A percentile compares a stretch with the other conserved stretches of the same genome.
Evolutionary conservation across 805 yeast genomes (phyloP).

Genomic region (Cyberlindnera americana): DNA sequence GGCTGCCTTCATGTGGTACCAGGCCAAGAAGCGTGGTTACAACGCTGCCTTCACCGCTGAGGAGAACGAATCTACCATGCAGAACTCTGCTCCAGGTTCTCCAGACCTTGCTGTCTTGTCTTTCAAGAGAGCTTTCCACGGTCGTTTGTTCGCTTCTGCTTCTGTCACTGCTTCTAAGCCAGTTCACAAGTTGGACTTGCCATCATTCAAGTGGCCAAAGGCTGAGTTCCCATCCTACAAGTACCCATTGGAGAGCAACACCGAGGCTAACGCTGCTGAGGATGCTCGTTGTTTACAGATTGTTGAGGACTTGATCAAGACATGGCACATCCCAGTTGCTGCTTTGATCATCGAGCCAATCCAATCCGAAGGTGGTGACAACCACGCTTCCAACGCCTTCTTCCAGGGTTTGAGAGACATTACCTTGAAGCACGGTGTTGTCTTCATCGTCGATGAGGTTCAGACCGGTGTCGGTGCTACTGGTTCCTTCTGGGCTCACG

Average conservation of each 20-base stretch:
- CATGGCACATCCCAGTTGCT: constrained; percentile 77
- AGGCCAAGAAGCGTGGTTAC: constrained; percentile 63
- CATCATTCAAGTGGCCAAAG: constrained; percentile 95
- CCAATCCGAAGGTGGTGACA: constrained; percentile 90
- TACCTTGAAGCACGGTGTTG: constrained; percentile 65
- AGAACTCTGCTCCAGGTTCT: constrained; percentile 81
- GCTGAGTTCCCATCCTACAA: constrained; percentile 85
- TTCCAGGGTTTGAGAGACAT: constrained; percentile 82
- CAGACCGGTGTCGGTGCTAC: constrained; percentile 91
- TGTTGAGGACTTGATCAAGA: constrained; percentile 66
- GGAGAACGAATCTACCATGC: constrained; percentile 74
- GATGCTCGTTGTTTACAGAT: constrained; percentile 77
- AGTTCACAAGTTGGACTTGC: constrained; percentile 87
- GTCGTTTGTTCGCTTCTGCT: constrained; percentile 88
- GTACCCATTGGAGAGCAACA: constrained; percentile 75
- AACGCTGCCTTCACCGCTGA: constrained; percentile 56
- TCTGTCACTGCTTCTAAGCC: constrained; percentile 94
- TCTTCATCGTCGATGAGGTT: constrained; percentile 79
- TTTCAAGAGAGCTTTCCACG: constrained; percentile 89
- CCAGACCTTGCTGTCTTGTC: constrained; percentile 84
- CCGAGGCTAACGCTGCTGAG: constrained; percentile 63
- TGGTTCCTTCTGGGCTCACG: constrained; percentile 85
- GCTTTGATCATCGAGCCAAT: constrained; percentile 89
- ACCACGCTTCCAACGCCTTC: constrained; percentile 73
- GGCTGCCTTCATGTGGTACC: constrained; percentile 83